Percentiles rank a stretch among this genome's conserved stretches.
Conservation (phyloP, 495 filamentous ascomycete genomes). For the Aspergillus cristatus region DNA sequence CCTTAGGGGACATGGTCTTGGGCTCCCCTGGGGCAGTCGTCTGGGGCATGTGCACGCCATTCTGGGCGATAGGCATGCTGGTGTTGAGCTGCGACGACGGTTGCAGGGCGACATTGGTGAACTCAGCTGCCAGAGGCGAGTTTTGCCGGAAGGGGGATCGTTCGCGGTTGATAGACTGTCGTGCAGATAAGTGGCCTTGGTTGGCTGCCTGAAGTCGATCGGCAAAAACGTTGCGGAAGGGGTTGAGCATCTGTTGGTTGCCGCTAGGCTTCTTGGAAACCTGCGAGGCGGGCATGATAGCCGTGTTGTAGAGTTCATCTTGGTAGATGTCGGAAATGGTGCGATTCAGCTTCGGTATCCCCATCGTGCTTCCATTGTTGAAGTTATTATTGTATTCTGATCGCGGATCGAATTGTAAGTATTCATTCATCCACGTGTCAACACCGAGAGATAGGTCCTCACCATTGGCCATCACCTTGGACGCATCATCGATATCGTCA, state of each 20-base stretch:
- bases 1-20: constrained; percentile 94
- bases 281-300: constrained; percentile 44
- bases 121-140: constrained; percentile 53
- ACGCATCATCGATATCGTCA: constrained; percentile 44
- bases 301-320: constrained; percentile 77
- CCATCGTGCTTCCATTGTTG: constrained; percentile 23
- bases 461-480: constrained; percentile 39
- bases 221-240: constrained; percentile 56
- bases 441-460: constrained; percentile 36
- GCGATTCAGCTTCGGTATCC: constrained; percentile 69
- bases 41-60: constrained; percentile 22
- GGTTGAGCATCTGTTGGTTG: constrained; percentile 38
- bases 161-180: constrained; percentile 52
- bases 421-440: constrained; percentile 49
- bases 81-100: constrained; percentile 22
- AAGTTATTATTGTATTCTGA: constrained; percentile 30
- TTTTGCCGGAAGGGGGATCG: constrained; percentile 75
- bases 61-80: constrained; percentile 30
- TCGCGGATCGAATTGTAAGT: constrained; percentile 49
- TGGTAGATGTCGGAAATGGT: constrained; percentile 78
- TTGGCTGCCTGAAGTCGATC: constrained; percentile 72
- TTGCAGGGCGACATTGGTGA: constrained; percentile 19
- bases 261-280: constrained; percentile 23
- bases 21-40: constrained; percentile 30
- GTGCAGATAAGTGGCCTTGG: constrained; percentile 58